phyloP scores from a whole-genome alignment of 805 yeast species.

The Pichia exigua region DNA sequence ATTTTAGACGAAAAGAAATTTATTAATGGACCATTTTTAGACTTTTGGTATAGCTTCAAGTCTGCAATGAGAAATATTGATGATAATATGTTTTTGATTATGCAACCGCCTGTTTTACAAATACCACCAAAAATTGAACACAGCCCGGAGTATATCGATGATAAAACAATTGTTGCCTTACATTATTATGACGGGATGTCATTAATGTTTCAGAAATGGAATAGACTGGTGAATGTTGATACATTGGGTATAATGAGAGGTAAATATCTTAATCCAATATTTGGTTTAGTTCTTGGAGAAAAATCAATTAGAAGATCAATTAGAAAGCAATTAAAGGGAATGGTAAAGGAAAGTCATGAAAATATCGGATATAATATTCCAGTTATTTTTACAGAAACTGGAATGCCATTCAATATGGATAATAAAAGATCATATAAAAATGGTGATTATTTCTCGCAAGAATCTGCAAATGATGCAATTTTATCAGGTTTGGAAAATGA shows the following conservation, averaged over 20 bases:
- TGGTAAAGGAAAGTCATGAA: conserved; percentile 55
- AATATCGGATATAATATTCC: conserved; percentile 62
- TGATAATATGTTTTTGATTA: conserved; percentile 43
- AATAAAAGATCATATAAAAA: conserved; percentile 57
- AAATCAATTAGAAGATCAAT: conserved; percentile 65
- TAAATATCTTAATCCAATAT: conserved; percentile 59
- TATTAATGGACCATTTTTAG: conserved; percentile 56
- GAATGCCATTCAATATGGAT: conserved; percentile 96
- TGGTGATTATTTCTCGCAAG: conserved; percentile 68
- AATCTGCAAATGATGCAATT: conserved; percentile 76
- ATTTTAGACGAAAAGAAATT: conserved; percentile 45
- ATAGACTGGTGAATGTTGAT: conserved; percentile 72
- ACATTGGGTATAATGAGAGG: conserved; percentile 83
- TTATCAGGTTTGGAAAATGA: conserved; percentile 71
- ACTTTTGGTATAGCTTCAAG: conserved; percentile 49
- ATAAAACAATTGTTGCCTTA: conserved; percentile 66
- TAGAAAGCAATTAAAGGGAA: conserved; percentile 55
- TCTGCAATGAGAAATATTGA: conserved; percentile 39
- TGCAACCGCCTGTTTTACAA: conserved; percentile 79
- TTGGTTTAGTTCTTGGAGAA: conserved; percentile 79
- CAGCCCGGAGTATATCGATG: conserved; percentile 43
- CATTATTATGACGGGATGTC: conserved; percentile 96
- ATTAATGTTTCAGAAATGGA: conserved; percentile 88
- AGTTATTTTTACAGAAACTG: conserved; percentile 84
- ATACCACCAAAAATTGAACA: conserved; percentile 61